Evolutionary conservation across 192 early-diverging fungal genomes (phyloP).

Genomic region (Mortierella antarctica): DNA sequence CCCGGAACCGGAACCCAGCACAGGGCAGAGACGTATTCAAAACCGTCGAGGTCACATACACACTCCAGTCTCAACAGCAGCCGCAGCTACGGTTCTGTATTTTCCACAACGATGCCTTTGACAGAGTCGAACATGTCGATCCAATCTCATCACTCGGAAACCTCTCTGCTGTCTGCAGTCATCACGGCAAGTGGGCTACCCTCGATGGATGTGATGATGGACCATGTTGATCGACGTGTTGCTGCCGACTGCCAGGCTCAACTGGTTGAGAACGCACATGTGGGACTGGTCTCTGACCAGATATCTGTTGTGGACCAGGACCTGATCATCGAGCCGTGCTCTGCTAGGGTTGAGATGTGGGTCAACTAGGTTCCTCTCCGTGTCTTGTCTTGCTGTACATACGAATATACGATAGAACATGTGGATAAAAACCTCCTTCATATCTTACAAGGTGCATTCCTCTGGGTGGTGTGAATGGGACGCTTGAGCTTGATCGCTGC

Average conservation of each 20-base stretch:
- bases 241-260: slow-evolving; percentile 26
- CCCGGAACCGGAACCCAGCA: no score
- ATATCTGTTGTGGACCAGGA: slow-evolving; percentile 26
- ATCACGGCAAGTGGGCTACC: slow-evolving; percentile 36
- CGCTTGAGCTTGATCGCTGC: no score
- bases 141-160: slow-evolving; percentile 28
- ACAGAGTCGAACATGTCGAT: slow-evolving; percentile 43
- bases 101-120: slow-evolving; percentile 17
- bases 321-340: slow-evolving; percentile 39
- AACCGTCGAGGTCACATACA: slow-evolving; percentile 6
- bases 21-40: background rate
- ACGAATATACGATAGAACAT: background rate
- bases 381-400: background rate
- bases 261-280: slow-evolving; percentile 37
- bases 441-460: no score
- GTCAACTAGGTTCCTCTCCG: slow-evolving; percentile 9
- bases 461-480: no score
- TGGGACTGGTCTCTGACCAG: slow-evolving; percentile 6
- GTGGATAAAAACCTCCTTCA: no score
- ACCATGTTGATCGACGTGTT: slow-evolving; percentile 35
- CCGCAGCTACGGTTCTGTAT: slow-evolving; percentile 15
- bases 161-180: slow-evolving; percentile 35
- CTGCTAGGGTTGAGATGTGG: slow-evolving; percentile 41
- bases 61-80: slow-evolving; percentile 26
- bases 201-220: slow-evolving; percentile 39